phyloP scores from a whole-genome alignment of 2,329 filamentous ascomycete genomes.

The Ophiostoma ulmi region DNA sequence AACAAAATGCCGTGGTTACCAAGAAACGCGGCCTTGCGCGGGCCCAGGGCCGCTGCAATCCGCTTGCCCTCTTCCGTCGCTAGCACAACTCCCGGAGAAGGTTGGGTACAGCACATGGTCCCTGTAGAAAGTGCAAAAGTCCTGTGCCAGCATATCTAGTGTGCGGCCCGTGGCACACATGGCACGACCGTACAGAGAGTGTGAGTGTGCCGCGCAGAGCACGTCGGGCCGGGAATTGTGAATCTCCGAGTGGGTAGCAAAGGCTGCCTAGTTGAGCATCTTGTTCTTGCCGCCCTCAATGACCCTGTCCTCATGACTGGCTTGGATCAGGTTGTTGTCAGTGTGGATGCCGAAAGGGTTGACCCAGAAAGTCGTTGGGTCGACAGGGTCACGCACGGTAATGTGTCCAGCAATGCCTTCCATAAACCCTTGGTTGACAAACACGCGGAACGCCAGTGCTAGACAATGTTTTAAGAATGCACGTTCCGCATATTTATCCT shows the following conservation, averaged over 20 bases:
- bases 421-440: slow-evolving; percentile 53
- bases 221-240: slow-evolving; percentile 53
- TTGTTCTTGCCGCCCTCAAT: slow-evolving; percentile 44
- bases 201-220: slow-evolving; percentile 54
- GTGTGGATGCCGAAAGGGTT: slow-evolving; percentile 56
- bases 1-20: slow-evolving; percentile 55
- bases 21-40: slow-evolving; percentile 51
- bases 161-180: slow-evolving; percentile 51
- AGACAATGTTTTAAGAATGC: slow-evolving; percentile 42
- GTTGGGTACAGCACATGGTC: slow-evolving; percentile 52
- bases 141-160: slow-evolving; percentile 58
- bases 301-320: slow-evolving; percentile 50
- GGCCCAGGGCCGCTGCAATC: slow-evolving; percentile 42
- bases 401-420: slow-evolving; percentile 62
- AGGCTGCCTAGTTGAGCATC: slow-evolving; percentile 52
- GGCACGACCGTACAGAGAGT: slow-evolving; percentile 51
- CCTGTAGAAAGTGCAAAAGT: slow-evolving; percentile 51
- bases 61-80: slow-evolving; percentile 50
- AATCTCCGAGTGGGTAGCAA: slow-evolving; percentile 54
- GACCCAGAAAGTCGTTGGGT: slow-evolving; percentile 54
- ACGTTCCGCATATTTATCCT: slow-evolving; percentile 38
- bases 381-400: slow-evolving; percentile 53
- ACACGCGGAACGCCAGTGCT: slow-evolving; percentile 56
- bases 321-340: slow-evolving; percentile 53
- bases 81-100: slow-evolving; percentile 57